Evolutionary conservation across 768 basidiomycete genomes (phyloP).

Genomic region (Calocera cornea): DNA sequence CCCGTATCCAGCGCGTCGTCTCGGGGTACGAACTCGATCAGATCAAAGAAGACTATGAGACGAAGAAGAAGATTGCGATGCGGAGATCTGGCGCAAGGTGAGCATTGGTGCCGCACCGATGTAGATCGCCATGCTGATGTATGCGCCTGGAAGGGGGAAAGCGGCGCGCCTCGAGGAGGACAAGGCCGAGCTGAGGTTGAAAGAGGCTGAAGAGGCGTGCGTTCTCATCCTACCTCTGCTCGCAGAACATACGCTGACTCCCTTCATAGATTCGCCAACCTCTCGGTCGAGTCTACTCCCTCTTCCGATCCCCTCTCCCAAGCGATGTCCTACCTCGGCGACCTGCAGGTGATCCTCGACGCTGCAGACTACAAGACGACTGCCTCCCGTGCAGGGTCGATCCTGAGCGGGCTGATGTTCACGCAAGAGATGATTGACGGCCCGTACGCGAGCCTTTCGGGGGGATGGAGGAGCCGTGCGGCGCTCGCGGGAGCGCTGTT

Average conservation of each 20-base stretch:
- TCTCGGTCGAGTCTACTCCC: background rate
- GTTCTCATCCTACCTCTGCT: background rate
- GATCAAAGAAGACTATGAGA: constrained; percentile 21
- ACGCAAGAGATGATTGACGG: constrained; percentile 11
- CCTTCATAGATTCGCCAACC: background rate
- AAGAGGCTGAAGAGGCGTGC: constrained; percentile 4
- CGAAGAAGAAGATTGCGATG: constrained; percentile 34
- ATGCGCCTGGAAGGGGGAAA: background rate
- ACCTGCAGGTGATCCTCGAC: constrained; percentile 11
- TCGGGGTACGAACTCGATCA: constrained; percentile 12
- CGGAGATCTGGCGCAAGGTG: constrained; percentile 37
- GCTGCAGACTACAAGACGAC: constrained; percentile 15
- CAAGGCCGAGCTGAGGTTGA: background rate
- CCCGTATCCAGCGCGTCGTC: constrained; percentile 13
- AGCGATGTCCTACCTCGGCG: constrained; percentile 11
- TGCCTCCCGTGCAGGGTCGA: constrained; percentile 30
- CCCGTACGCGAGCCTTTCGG: constrained; percentile 4
- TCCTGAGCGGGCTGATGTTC: constrained; percentile 51
- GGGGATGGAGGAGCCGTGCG: constrained; percentile 7
- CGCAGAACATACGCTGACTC: background rate
- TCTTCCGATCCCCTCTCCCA: background rate
- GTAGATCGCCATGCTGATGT: too few relatives aligned
- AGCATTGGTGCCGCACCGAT: too few relatives aligned
- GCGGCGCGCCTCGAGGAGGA: background rate
- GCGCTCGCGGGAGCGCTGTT: constrained; percentile 9